A percentile compares a stretch with the other conserved stretches of the same genome.
These are phyloP conservation scores for Mycena metata DNA, from an alignment of 768 basidiomycete genomes.

Conservation along the genomic window DNA sequence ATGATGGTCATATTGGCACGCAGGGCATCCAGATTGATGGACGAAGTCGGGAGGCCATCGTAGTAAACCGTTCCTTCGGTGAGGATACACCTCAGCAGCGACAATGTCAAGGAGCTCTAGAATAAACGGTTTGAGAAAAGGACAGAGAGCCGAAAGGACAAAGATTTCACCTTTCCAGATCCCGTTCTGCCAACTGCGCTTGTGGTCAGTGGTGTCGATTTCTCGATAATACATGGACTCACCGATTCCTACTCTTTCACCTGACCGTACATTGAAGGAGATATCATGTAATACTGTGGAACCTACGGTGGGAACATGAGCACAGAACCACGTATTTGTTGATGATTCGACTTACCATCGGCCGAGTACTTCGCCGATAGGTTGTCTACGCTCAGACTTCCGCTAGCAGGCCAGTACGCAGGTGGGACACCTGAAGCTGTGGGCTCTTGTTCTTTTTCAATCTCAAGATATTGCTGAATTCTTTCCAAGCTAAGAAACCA, in stretches of 20 bases:
- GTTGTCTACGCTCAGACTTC: conserved; percentile 10
- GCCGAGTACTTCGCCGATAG: conserved; percentile 70
- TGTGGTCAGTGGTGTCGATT: conserved; percentile 5
- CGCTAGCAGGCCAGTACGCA: conserved; percentile 61
- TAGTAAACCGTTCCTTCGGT: conserved; percentile 49
- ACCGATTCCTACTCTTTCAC: conserved; percentile 61
- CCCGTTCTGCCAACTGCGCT: conserved; percentile 44
- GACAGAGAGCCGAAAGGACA: too few relatives aligned
- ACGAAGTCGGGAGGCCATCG: conserved; percentile 56
- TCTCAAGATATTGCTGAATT: conserved; percentile 38
- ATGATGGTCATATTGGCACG: conserved; percentile 62
- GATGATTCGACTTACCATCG: conserved; percentile 39
- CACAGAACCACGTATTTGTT: too few relatives aligned
- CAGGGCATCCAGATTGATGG: conserved; percentile 60
- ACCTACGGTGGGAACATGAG: background rate
- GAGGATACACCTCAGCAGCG: conserved; percentile 58
- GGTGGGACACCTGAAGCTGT: conserved; percentile 61
- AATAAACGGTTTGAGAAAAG: background rate
- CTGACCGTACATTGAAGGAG: conserved; percentile 57
- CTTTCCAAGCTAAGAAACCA: conserved; percentile 37
- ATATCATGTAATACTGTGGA: conserved; percentile 20
- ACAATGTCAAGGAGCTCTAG: conserved; percentile 55
- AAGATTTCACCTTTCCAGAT: conserved; percentile 35
- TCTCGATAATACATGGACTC: background rate
- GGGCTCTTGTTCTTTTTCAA: conserved; percentile 65